Conservation (phyloP, 805 yeast species). For the Metschnikowia orientalis region DNA sequence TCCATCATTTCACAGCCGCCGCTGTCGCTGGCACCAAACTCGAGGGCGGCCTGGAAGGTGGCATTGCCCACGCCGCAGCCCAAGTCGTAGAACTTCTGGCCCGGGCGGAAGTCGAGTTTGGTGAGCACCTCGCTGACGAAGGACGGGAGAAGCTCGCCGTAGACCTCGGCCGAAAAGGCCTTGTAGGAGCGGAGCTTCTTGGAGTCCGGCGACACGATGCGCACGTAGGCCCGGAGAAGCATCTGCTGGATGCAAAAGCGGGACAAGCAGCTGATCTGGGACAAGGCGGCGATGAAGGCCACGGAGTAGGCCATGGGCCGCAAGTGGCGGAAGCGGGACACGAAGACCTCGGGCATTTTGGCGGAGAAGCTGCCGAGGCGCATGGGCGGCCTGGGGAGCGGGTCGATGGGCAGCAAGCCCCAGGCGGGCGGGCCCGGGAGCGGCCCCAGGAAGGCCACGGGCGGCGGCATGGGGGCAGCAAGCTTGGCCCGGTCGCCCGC, state of each 20-base stretch:
- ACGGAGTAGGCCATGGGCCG: slow-evolving; percentile 17
- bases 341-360: slow-evolving; percentile 12
- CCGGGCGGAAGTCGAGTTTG: slow-evolving; percentile 54
- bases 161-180: slow-evolving; percentile 86
- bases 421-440: slow-evolving; percentile 7
- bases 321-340: slow-evolving; percentile 17
- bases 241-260: slow-evolving; percentile 50
- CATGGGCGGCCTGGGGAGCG: slow-evolving; percentile 6
- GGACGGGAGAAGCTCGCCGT: slow-evolving; percentile 83
- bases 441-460: too few species aligned
- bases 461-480: slow-evolving; percentile 1
- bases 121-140: slow-evolving; percentile 60
- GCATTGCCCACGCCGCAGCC: slow-evolving; percentile 97
- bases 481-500: slow-evolving; percentile 14
- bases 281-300: slow-evolving; percentile 17
- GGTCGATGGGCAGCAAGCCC: not conserved
- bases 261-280: slow-evolving; percentile 10
- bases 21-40: slow-evolving; percentile 68
- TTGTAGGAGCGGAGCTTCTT: slow-evolving; percentile 61
- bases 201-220: slow-evolving; percentile 75
- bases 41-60: slow-evolving; percentile 82
- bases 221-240: slow-evolving; percentile 64
- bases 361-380: slow-evolving; percentile 6
- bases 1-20: slow-evolving; percentile 91
- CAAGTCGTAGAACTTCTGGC: slow-evolving; percentile 70